These are phyloP conservation scores for Auxenochlorella pyrenoidosa DNA, from an alignment of 139 green algal genomes.

Conservation along the genomic window DNA sequence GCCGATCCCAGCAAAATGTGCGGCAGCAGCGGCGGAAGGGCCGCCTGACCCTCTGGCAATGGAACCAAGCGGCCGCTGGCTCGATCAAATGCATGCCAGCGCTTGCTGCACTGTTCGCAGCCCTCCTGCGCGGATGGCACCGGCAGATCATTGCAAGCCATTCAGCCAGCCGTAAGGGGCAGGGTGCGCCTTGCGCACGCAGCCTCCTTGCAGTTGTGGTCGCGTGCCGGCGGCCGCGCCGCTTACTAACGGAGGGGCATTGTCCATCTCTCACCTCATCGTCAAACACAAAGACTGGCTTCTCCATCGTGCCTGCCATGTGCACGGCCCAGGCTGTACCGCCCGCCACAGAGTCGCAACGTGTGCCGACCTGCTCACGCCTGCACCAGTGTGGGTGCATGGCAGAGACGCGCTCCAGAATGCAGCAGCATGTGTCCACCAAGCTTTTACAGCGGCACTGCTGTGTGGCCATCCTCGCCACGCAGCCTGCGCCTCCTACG, in stretches of 20 bases:
- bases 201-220: too few relatives aligned
- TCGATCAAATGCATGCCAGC: not conserved
- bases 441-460: too few relatives aligned
- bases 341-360: not conserved
- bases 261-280: constrained; percentile 3
- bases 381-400: not conserved
- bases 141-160: not conserved
- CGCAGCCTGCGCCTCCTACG: too few relatives aligned
- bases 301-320: not conserved
- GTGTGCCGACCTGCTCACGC: not conserved
- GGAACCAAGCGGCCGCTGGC: not conserved
- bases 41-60: not conserved
- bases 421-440: too few relatives aligned
- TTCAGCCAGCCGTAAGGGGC: not conserved
- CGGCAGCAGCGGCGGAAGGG: not conserved
- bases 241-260: too few relatives aligned
- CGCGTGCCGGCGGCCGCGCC: too few relatives aligned
- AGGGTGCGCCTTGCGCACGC: too few relatives aligned
- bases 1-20: constrained; percentile 5
- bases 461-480: too few relatives aligned
- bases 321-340: not conserved
- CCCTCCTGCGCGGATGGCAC: not conserved
- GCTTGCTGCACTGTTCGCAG: not conserved
- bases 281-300: constrained; percentile 5
- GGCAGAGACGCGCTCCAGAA: not conserved